Evolutionary conservation across 2,329 filamentous ascomycete species (phyloP).

Genomic region (Zelopaecilomyces penicillatus): DNA sequence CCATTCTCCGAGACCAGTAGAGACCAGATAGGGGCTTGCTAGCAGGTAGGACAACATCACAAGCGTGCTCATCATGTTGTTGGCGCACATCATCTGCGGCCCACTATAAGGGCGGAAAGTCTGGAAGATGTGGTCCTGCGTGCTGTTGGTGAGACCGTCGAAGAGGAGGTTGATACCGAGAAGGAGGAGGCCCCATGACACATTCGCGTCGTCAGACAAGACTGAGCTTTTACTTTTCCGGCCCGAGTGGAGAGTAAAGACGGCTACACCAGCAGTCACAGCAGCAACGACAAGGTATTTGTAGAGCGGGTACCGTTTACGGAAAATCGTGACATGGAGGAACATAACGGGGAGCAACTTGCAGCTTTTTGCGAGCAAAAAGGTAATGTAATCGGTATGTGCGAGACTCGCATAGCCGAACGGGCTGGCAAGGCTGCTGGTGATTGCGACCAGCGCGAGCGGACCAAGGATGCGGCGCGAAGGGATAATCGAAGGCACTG

Average conservation of each 20-base stretch:
- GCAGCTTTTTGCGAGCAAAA: slow-evolving; percentile 94
- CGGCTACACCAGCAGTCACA: slow-evolving; percentile 84
- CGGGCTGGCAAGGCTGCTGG: slow-evolving; percentile 81
- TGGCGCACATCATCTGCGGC: slow-evolving; percentile 99
- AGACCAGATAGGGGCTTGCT: slow-evolving; percentile 69
- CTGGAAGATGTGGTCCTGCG: slow-evolving; percentile 88
- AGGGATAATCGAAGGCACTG: slow-evolving; percentile 64
- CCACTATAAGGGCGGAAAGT: slow-evolving; percentile 75
- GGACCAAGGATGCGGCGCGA: slow-evolving; percentile 65
- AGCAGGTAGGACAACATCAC: slow-evolving; percentile 72
- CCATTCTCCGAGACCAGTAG: slow-evolving; percentile 55
- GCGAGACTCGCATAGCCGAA: slow-evolving; percentile 89
- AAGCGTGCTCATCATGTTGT: slow-evolving; percentile 78
- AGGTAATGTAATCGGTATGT: slow-evolving; percentile 97
- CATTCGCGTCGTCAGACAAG: slow-evolving; percentile 46
- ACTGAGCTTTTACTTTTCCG: slow-evolving; percentile 41
- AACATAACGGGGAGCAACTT: slow-evolving; percentile 99
- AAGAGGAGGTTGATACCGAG: slow-evolving; percentile 86
- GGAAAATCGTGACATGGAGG: slow-evolving; percentile 86
- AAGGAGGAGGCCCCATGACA: slow-evolving; percentile 71
- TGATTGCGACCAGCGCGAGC: slow-evolving; percentile 76
- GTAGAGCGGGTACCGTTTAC: slow-evolving; percentile 81
- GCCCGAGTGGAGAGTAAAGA: slow-evolving; percentile 84
- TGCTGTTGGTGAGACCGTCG: slow-evolving; percentile 91
- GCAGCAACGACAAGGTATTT: slow-evolving; percentile 91